Evolutionary conservation across 495 filamentous ascomycete genomes (phyloP), one percentile per base, ranked within the genome.

Genomic region (Neurospora sp.): DNA sequence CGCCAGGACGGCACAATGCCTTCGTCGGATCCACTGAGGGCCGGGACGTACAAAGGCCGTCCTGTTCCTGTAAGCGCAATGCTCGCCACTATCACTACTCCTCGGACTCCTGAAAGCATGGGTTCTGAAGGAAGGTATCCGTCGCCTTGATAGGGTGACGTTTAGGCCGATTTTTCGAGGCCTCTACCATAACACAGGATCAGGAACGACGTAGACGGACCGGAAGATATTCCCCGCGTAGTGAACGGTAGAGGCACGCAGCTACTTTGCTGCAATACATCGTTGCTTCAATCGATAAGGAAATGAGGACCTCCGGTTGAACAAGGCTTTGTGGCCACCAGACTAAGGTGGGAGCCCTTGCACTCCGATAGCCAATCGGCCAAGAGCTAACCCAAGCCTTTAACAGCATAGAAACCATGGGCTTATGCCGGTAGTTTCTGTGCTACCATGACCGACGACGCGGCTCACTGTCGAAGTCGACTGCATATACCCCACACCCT

Each of bases 1-100:
- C 78, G 78, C 3, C 76, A 79, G 40, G 83, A 86, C 70, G 76
- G 75, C 31, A 61, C 79, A 8, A 73, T 80, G 77, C 61, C 70
- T 12, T 22, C 27, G 14, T 12, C 70, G 0, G 75, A 77, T 72
- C 73, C 74, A 1, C 61, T 79, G 12, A 22, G 38, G 16, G 41
- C 22, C 9, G 40, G 9, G 8, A 41, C 39, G 20, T 12, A n/a
- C 42, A 27, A 71, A 8, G 70, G 44, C 22, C 70, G 14, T 2
- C 17, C 31, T 1, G 70, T 65, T 38, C 70, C 70, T 17, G 53
- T 65, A 65, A 45, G 37, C 44, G 37, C 65, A 48, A 27, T 20
- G 10, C 44, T 53, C 41, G 4, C 0, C n/a, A 0, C 1, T 0
- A 44, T 2, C 8, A 37, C 65, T 53, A 3, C 20, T 17, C 16